Conservation (phyloP, 129 eudicot species). For the Tanacetum coccineum region DNA sequence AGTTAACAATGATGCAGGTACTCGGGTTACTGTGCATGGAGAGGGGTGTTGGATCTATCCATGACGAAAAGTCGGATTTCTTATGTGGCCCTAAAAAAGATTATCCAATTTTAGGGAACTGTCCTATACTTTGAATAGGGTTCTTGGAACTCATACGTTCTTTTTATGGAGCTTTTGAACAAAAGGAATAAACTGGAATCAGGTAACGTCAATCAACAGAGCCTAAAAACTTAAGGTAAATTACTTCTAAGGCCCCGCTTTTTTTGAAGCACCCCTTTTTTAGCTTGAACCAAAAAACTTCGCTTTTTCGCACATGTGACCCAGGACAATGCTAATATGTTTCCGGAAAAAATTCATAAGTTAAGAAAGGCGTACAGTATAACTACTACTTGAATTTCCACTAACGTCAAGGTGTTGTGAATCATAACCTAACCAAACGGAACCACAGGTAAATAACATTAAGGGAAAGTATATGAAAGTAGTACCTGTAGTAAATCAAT, state of each 20-base stretch:
- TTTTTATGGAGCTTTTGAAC: conserved; percentile 77
- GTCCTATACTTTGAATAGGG: conserved; percentile 78
- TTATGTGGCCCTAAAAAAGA: conserved; percentile 39
- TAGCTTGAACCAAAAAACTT: neutral
- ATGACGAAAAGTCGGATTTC: conserved; percentile 46
- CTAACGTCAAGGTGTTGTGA: no score
- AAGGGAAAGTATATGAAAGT: no score
- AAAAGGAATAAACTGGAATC: conserved; percentile 77
- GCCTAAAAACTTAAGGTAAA: conserved; percentile 77
- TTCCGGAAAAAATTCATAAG: no score
- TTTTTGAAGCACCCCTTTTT: neutral
- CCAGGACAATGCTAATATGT: neutral
- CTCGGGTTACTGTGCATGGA: conserved; percentile 98
- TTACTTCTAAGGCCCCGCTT: neutral
- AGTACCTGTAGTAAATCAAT: no score
- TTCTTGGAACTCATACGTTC: conserved; percentile 48
- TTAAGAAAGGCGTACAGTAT: neutral
- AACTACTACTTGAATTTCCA: no score
- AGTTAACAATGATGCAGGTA: conserved; percentile 42
- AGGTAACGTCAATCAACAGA: conserved; percentile 87
- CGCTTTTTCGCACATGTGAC: no score
- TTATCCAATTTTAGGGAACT: conserved; percentile 71
- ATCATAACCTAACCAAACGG: no score
- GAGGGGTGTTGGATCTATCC: conserved; percentile 77
- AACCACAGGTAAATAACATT: no score